Base-by-base conservation (phyloP, 805 yeast species). In the Candida sphagnicola region DNA sequence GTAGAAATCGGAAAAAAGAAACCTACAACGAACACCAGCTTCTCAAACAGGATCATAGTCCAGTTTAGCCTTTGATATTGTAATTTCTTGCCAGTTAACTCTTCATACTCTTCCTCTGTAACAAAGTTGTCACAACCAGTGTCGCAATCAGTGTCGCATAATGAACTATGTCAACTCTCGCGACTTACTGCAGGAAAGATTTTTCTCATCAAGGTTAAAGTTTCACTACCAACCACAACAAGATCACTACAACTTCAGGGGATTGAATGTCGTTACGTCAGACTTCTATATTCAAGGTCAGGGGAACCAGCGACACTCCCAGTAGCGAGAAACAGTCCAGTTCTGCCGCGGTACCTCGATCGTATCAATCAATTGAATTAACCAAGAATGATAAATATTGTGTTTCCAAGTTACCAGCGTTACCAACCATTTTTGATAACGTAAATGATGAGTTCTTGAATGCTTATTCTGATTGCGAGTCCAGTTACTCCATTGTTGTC, bases 361-460 rank as follows among this genome's bases (percentile, higher is more conserved):
- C 28, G 12, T 23, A 28, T 13, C 35, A 33, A 13, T 23, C 23
- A 11, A 15, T 39, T 8, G 87, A 80, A 50, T 63, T 81, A 45
- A 78, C 86, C 5, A 71, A 75, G 46, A 80, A 73, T 48, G 68
- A 73, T 34, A 68, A 77, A 40, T 83, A 79, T 53, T 71, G 77
- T 39, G 80, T 82, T 12, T 65, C 75, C 2, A 70, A 69, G 48
- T 64, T 80, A 12, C 77, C 80, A 3, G 80, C 82, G 1, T 51
- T 66, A 2, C 91, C 91, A 1, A 53, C 61, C 6, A 48, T 70
- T 17, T 59, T 67, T 33, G 51, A 38, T 10, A 33, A 39, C 28
- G 31, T 31, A 13, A 31, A 37, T 8, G 21, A 28, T 2, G 23
- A 42, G 4, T 19, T 26, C 3, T 17, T 26, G 17, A 65, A 63